Evolutionary conservation across 2,329 filamentous ascomycete genomes (phyloP).

Genomic region (Botryotinia convoluta): DNA sequence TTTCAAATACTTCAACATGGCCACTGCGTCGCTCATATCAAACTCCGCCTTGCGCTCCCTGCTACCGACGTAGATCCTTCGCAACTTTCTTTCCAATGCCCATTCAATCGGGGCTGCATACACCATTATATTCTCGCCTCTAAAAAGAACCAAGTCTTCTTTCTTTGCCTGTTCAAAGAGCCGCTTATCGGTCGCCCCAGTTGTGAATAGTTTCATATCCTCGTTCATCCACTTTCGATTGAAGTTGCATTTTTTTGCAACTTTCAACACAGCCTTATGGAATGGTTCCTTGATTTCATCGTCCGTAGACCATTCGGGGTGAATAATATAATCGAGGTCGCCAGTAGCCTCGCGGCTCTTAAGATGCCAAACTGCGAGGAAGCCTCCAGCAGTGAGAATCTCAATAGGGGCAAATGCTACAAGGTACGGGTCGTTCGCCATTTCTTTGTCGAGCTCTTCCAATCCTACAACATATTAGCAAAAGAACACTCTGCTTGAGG

Average conservation of each 20-base stretch:
- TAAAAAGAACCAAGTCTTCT: not conserved
- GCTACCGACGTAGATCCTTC: not conserved
- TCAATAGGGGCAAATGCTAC: constrained; percentile 5
- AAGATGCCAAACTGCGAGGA: not conserved
- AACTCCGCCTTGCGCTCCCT: not conserved
- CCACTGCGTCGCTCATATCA: constrained; percentile 10
- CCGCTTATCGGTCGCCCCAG: not conserved
- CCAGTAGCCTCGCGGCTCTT: not conserved
- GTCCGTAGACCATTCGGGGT: not conserved
- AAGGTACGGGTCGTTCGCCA: not conserved
- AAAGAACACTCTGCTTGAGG: not conserved
- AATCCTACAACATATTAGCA: not conserved
- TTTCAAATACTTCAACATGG: constrained; percentile 5
- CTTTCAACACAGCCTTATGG: not conserved
- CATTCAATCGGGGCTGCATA: constrained; percentile 2
- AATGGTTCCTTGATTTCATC: not conserved
- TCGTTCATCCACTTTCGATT: not conserved
- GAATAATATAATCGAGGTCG: constrained; percentile 2
- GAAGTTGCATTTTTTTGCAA: not conserved
- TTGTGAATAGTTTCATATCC: not conserved
- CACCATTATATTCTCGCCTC: not conserved
- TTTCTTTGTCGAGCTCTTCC: constrained; percentile 9
- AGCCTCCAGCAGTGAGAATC: constrained; percentile 2
- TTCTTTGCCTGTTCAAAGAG: not conserved
- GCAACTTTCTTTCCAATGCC: not conserved